phyloP scores from a whole-genome alignment of 1,139 yeast species.

The Pichia sp. region DNA sequence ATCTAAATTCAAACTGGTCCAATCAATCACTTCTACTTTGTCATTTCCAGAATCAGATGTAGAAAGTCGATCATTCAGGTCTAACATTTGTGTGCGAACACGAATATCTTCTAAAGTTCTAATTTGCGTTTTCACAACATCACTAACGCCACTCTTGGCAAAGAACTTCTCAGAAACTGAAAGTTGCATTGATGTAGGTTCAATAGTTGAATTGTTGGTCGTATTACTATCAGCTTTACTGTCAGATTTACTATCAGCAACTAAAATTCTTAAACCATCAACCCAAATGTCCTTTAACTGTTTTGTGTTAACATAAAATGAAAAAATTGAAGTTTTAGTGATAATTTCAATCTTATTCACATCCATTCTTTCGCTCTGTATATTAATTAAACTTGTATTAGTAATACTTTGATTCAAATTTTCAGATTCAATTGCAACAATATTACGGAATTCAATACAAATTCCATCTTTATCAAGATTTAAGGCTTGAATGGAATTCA shows the following conservation, averaged over 20 bases:
- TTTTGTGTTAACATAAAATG: slow-evolving; percentile 65
- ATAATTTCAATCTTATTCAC: slow-evolving; percentile 28
- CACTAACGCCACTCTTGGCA: slow-evolving; percentile 30
- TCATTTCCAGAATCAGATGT: not conserved
- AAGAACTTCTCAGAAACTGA: slow-evolving; percentile 12
- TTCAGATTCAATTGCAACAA: slow-evolving; percentile 40
- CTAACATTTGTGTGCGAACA: slow-evolving; percentile 58
- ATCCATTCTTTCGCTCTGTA: slow-evolving; percentile 23
- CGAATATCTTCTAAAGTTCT: slow-evolving; percentile 53
- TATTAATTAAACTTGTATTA: slow-evolving; percentile 19
- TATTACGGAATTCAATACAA: slow-evolving; percentile 31
- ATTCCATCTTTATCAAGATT: slow-evolving; percentile 47
- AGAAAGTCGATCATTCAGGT: slow-evolving; percentile 37
- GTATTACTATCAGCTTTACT: slow-evolving; percentile 16
- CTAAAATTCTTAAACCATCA: slow-evolving; percentile 67
- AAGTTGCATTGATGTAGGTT: slow-evolving; percentile 5
- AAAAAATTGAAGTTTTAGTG: slow-evolving; percentile 34
- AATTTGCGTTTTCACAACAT: slow-evolving; percentile 55
- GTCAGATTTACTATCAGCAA: slow-evolving; percentile 22
- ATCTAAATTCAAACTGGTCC: not conserved
- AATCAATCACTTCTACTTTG: not conserved
- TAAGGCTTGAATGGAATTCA: slow-evolving; percentile 33
- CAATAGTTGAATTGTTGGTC: not conserved
- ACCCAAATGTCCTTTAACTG: slow-evolving; percentile 71
- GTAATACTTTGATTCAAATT: slow-evolving; percentile 12